These are phyloP conservation scores for Effrenium voratum DNA, from an alignment of 73 alveolate genomes.

Conservation along the genomic window DNA sequence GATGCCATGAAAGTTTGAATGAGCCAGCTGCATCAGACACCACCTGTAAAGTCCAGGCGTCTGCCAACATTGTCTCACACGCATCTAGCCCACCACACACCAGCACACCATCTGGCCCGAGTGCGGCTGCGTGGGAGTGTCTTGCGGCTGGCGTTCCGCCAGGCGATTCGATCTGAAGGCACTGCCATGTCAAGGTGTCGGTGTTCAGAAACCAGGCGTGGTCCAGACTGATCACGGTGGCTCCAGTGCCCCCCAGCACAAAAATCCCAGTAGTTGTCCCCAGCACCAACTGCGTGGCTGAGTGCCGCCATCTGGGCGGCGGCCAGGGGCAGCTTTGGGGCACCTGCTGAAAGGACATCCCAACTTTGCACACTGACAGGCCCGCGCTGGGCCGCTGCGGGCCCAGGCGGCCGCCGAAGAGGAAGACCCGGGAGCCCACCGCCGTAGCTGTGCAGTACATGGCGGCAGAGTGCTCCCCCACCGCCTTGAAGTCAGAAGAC, in stretches of 20 bases:
- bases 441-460: slow-evolving; percentile 56
- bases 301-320: slow-evolving; percentile 60
- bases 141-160: slow-evolving; percentile 44
- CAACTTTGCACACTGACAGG: background rate
- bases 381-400: slow-evolving; percentile 61
- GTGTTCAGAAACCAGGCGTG: slow-evolving; percentile 60
- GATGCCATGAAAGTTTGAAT: slow-evolving; percentile 44
- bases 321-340: slow-evolving; percentile 28
- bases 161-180: background rate
- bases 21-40: background rate
- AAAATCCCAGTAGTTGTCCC: slow-evolving; percentile 1
- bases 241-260: slow-evolving; percentile 53
- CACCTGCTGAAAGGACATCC: background rate
- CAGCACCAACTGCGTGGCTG: slow-evolving; percentile 25
- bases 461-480: slow-evolving; percentile 55
- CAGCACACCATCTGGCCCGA: slow-evolving; percentile 60
- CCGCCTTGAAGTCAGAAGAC: background rate
- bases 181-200: slow-evolving; percentile 56
- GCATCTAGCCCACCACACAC: slow-evolving; percentile 84
- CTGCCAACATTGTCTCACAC: slow-evolving; percentile 49
- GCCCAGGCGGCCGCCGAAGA: slow-evolving; percentile 70
- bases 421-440: slow-evolving; percentile 14
- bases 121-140: slow-evolving; percentile 76
- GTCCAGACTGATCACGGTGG: background rate
- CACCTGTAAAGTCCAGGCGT: slow-evolving; percentile 76